Base-by-base conservation (phyloP, 768 basidiomycete genomes). In the Tylopilus vinaceipallidus region DNA sequence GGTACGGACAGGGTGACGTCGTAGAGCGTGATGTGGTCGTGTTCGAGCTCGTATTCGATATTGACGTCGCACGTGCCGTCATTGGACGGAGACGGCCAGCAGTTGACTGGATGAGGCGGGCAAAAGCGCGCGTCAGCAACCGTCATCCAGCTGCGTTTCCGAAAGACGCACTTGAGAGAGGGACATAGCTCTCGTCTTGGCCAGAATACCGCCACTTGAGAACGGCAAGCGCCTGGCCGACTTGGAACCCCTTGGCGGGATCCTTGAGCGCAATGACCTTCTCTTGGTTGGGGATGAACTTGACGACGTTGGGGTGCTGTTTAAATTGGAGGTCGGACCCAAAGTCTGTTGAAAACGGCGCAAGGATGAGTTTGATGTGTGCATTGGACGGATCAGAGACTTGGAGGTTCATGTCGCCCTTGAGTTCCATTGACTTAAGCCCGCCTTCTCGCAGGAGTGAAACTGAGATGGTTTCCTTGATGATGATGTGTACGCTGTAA, bases 41-140 rank as follows among this genome's bases (percentile, higher is more conserved):
- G 89, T 65, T 95, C 93, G 39, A 98, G 86, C 66, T 98, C 95
- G 64, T 97, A 98, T 70, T 98, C 97, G 54, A 98, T 91, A 69
- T 90, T 95, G 52, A 98, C 91, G 55, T 95, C 93, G 57, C 86
- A 89, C 1, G 86, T 87, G n/a, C 93, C 93, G 53, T 92, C 88
- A 59, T 91, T 91, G 33, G 89, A 85, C 6, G 91, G 88, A 12
- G 92, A 86, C 12, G 95, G 97, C 95, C 95, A 98, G 71, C 92
- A 95, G 64, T 92, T 99, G 67, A 99, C 95, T 94, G 56, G 17
- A 7, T n/a, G 40, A 19, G 42, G 35, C 20, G n/a, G n/a, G n/a
- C n/a, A n/a, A n/a, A n/a, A n/a, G n/a, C n/a, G n/a, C n/a, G n/a
- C n/a, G n/a, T n/a, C n/a, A n/a, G n/a, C n/a, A n/a, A n/a, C n/a